Evolutionary conservation across 345 rosid species (phyloP).

Genomic region (Melaleuca alternifolia): DNA sequence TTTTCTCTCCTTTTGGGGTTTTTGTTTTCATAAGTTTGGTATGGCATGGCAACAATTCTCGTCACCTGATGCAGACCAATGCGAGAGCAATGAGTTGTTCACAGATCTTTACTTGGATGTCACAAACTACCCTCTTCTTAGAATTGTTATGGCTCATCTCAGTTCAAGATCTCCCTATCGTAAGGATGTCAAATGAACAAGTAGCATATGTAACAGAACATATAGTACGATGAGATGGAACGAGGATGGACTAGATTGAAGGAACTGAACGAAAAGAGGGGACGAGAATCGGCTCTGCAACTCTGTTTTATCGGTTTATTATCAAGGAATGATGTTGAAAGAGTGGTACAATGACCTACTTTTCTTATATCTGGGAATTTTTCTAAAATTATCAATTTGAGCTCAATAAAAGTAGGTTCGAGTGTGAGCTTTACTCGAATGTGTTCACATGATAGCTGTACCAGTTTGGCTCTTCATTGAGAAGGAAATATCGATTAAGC

Average conservation of each 20-base stretch:
- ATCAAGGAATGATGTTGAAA: not conserved
- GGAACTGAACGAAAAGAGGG: not conserved
- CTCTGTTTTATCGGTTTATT: not conserved
- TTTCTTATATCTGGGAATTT: not conserved
- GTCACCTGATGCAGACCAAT: not conserved
- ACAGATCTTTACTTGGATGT: not conserved
- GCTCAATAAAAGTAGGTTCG: not conserved
- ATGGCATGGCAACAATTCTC: not conserved
- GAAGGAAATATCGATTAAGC: not conserved
- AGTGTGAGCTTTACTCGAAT: not conserved
- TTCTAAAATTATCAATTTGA: not conserved
- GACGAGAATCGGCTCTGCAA: not conserved
- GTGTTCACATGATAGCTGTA: not conserved
- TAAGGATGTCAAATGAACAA: not conserved
- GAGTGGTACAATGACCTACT: not conserved
- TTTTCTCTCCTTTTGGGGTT: not conserved
- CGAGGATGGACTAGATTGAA: not conserved
- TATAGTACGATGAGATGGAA: not conserved
- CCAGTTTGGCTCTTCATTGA: not conserved
- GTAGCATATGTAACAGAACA: not conserved
- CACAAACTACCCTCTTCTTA: not conserved
- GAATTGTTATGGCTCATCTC: not conserved
- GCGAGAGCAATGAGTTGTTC: not conserved
- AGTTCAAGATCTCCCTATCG: not conserved
- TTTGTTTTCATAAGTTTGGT: not conserved